Conservation (phyloP, 225 moss, liverwort and hornwort species). For the Climacium dendroides region DNA sequence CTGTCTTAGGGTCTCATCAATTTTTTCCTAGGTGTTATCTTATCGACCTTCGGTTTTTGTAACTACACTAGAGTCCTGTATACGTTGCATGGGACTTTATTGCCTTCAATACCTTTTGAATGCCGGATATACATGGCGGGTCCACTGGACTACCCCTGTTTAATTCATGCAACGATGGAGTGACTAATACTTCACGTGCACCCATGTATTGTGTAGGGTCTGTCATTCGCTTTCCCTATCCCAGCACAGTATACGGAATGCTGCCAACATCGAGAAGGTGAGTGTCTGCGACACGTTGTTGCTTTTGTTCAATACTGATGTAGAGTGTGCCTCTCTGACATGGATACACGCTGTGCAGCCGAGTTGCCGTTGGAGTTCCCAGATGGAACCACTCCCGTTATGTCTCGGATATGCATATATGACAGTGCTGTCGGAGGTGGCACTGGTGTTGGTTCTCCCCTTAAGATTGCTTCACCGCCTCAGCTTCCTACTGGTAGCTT, state of each 20-base stretch:
- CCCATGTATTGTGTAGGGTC: conserved; percentile 41
- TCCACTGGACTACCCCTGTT: neutral
- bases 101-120: neutral
- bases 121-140: neutral
- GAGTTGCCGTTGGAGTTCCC: conserved; percentile 99
- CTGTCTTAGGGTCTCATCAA: neutral
- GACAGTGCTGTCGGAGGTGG: conserved; percentile 78
- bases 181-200: neutral
- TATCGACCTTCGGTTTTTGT: neutral
- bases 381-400: conserved; percentile 96
- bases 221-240: conserved; percentile 94
- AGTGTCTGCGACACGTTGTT: neutral
- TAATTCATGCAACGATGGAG: neutral
- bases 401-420: conserved; percentile 97
- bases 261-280: conserved; percentile 92
- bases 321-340: neutral
- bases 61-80: neutral
- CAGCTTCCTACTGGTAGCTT: conserved; percentile 67
- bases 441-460: conserved; percentile 63
- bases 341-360: conserved; percentile 35
- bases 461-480: conserved; percentile 89
- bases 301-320: neutral
- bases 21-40: neutral
- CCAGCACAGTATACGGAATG: conserved; percentile 92
- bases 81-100: neutral